A percentile compares a stretch with the other conserved stretches of the same genome.
These are phyloP conservation scores for Cercospora sojina DNA, from an alignment of 2,329 filamentous ascomycete species.

Conservation along the genomic window DNA sequence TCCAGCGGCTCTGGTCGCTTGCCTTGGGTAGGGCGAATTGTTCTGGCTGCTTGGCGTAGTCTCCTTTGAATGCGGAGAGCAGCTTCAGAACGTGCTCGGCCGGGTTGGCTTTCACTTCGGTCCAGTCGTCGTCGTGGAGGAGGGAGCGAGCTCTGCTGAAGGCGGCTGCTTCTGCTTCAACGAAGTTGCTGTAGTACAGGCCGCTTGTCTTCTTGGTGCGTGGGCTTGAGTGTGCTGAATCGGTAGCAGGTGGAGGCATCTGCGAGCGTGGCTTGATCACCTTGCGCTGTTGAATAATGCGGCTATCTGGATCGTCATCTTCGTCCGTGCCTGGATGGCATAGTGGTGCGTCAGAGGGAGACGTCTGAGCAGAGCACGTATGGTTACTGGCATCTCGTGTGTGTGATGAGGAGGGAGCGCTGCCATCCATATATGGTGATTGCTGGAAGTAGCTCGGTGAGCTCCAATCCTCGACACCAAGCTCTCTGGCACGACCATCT, in stretches of 20 bases:
- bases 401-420: background rate
- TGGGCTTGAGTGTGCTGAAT: background rate
- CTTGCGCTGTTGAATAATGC: slow-evolving; percentile 17
- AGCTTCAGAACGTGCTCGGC: slow-evolving; percentile 13
- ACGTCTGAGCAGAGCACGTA: background rate
- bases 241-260: background rate
- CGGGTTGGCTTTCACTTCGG: slow-evolving; percentile 12
- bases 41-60: slow-evolving; percentile 12
- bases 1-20: slow-evolving; percentile 17
- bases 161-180: slow-evolving; percentile 16
- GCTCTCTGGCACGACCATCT: background rate
- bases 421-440: background rate
- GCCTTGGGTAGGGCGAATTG: slow-evolving; percentile 7
- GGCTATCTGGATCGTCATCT: background rate
- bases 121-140: slow-evolving; percentile 18
- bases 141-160: slow-evolving; percentile 11
- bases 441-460: background rate
- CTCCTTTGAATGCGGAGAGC: slow-evolving; percentile 14
- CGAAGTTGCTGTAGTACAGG: slow-evolving; percentile 18
- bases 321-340: background rate
- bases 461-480: background rate
- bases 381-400: background rate
- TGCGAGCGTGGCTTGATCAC: slow-evolving; percentile 13
- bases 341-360: background rate
- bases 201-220: background rate